These are phyloP conservation scores for Tolypocladium album DNA, from an alignment of 2,329 filamentous ascomycete species.

Conservation along the genomic window DNA sequence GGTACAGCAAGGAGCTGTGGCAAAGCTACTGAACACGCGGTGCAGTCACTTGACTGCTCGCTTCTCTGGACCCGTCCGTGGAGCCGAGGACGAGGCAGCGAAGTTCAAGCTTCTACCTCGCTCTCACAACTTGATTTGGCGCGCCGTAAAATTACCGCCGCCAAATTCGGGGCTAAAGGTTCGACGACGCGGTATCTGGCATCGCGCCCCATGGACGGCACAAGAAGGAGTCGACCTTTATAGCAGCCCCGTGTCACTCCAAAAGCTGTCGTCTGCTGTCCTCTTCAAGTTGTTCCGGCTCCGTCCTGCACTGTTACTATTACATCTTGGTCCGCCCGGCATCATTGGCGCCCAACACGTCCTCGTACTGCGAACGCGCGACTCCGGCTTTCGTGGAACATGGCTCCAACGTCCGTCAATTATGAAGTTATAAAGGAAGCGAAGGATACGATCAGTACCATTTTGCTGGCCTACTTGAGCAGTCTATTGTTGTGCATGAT, in stretches of 20 bases:
- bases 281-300: neutral
- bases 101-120: neutral
- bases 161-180: neutral
- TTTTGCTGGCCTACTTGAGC: too few relatives aligned
- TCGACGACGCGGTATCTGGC: neutral
- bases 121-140: neutral
- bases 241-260: neutral
- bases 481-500: too few relatives aligned
- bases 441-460: too few relatives aligned
- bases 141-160: neutral
- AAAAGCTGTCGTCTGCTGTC: neutral
- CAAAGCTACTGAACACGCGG: slow-evolving; percentile 33
- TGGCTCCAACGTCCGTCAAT: neutral
- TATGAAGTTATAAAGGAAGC: too few relatives aligned
- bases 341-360: neutral
- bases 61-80: neutral
- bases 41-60: neutral
- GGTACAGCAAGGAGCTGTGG: slow-evolving; percentile 80
- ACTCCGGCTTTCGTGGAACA: neutral
- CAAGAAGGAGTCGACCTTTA: neutral
- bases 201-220: neutral
- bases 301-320: neutral
- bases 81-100: neutral
- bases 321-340: neutral
- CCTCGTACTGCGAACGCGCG: neutral